A percentile compares a stretch with the other conserved stretches of the same genome.
These are phyloP conservation scores for Phlegmacium glaucopus DNA, from an alignment of 768 basidiomycete species.

Conservation along the genomic window DNA sequence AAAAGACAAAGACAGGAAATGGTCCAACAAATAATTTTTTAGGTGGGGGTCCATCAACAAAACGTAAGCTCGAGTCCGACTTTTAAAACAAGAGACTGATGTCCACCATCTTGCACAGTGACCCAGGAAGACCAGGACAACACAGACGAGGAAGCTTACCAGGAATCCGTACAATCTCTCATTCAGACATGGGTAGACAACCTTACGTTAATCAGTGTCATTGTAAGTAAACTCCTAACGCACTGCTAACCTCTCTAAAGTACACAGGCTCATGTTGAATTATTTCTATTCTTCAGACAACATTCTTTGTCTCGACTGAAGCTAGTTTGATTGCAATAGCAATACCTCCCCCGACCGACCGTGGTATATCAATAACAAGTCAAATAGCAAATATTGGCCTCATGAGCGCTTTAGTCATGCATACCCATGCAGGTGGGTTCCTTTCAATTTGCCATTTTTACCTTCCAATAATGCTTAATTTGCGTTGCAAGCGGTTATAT, in stretches of 20 bases:
- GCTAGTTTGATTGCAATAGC: conserved; percentile 48
- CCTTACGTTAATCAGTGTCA: conserved; percentile 56
- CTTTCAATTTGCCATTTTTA: not conserved
- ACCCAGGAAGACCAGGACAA: conserved; percentile 49
- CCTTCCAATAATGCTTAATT: not conserved
- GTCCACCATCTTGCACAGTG: conserved; percentile 4
- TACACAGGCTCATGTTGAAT: not conserved
- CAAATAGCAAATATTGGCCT: conserved; percentile 43
- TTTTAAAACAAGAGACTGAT: too few species aligned
- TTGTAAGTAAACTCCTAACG: conserved; percentile 33
- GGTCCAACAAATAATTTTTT: too few species aligned
- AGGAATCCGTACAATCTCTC: conserved; percentile 45
- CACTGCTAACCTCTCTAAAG: not conserved
- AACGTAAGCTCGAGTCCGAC: too few species aligned
- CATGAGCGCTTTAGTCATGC: conserved; percentile 51
- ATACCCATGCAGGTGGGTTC: conserved; percentile 45
- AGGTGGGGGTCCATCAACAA: too few species aligned
- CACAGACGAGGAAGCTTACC: conserved; percentile 41
- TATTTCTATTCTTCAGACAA: conserved; percentile 37
- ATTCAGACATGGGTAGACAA: conserved; percentile 63
- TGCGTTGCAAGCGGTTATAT: conserved; percentile 23
- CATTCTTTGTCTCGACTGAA: conserved; percentile 60
- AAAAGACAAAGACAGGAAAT: too few species aligned
- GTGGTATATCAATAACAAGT: conserved; percentile 13
- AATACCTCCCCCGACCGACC: conserved; percentile 22